Evolutionary conservation across 345 rosid genomes (phyloP), one percentile per base, ranked within the genome.

Genomic region (Hibiscus trionum): DNA sequence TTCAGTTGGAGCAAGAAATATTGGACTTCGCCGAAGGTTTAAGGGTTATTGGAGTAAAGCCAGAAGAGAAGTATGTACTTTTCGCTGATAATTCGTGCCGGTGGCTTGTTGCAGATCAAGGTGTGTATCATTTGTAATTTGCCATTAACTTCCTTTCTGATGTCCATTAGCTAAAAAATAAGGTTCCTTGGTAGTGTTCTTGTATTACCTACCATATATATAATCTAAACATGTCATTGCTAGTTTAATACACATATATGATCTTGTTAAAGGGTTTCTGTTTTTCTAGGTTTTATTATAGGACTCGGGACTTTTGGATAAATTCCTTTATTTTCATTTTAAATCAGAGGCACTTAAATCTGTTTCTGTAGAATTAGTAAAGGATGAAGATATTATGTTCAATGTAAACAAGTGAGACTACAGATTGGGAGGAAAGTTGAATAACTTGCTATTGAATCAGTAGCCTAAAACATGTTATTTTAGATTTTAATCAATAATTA

Each of bases 31-130:
- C 92, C 69, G 97, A 91, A 79, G 99, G 99, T 55, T 76, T 94
- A 66, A 86, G 99, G 78, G 86, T 87, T 61, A 76, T 94, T 74
- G 99, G 96, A 73, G 80, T 88, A 65, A 80, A 87, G 77, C 96
- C 97, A 39, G 88, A 88, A 66, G 99, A 95, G 79, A 94, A 90
- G 77, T 66, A 91, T 73, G 86, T 96, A 59, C 87, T 94, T 67
- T 94, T 86, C 74, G 93, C 99, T 72, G 99, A 95, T 80, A 95
- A 95, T 83, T 95, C 99, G 0, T 86, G 86, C 65, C 86, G 99
- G 4, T 92, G 97, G 99, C 90, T 95, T 80, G 86, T 91, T 76
- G 91, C 93, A 2, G 97, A 95, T 84, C 99, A 95, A 91, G 99
- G 99, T 91, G 77, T 5, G 11, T 11, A 52, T 47, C 71, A 47